Evolutionary conservation across 2,329 filamentous ascomycete species (phyloP).

Genomic region (Sporothrix brunneoviolacea): DNA sequence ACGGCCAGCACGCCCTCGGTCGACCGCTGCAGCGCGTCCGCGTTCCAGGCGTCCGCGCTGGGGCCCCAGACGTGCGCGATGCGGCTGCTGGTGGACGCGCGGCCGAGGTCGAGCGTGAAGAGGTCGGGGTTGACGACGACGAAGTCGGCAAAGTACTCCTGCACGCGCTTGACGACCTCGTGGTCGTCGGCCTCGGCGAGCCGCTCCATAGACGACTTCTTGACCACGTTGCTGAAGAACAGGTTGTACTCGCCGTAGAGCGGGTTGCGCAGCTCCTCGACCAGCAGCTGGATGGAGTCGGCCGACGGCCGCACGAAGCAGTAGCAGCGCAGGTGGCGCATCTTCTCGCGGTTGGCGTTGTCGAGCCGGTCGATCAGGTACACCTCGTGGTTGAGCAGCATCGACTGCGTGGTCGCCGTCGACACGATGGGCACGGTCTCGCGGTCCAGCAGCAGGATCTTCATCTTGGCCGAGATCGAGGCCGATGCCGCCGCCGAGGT

Average conservation of each 20-base stretch:
- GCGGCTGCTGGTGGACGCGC: constrained; percentile 1
- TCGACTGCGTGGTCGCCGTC: constrained; percentile 90
- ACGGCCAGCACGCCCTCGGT: constrained; percentile 82
- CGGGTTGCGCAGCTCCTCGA: constrained; percentile 91
- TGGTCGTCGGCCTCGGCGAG: constrained; percentile 95
- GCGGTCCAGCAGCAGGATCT: constrained; percentile 87
- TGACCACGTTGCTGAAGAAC: constrained; percentile 96
- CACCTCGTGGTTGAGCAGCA: constrained; percentile 90
- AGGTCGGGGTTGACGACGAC: constrained; percentile 92
- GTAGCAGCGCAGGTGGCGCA: constrained; percentile 90
- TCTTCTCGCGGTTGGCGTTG: constrained; percentile 85
- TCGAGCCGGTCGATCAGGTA: constrained; percentile 96
- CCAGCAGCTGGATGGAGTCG: constrained; percentile 85
- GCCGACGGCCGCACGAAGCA: constrained; percentile 90
- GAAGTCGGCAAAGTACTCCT: constrained; percentile 96
- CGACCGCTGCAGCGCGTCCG: constrained; percentile 76
- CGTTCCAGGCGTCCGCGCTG: constrained; percentile 81
- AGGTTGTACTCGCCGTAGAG: constrained; percentile 97
- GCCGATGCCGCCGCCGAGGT: constrained; percentile 55
- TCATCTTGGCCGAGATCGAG: constrained; percentile 83
- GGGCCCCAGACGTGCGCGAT: constrained; percentile 70
- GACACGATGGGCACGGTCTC: constrained; percentile 94
- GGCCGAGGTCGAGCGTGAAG: constrained; percentile 64
- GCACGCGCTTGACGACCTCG: constrained; percentile 87
- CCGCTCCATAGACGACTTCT: constrained; percentile 90